Base-by-base conservation (phyloP, 2,329 filamentous ascomycete genomes). In the Exophiala mesophila region DNA sequence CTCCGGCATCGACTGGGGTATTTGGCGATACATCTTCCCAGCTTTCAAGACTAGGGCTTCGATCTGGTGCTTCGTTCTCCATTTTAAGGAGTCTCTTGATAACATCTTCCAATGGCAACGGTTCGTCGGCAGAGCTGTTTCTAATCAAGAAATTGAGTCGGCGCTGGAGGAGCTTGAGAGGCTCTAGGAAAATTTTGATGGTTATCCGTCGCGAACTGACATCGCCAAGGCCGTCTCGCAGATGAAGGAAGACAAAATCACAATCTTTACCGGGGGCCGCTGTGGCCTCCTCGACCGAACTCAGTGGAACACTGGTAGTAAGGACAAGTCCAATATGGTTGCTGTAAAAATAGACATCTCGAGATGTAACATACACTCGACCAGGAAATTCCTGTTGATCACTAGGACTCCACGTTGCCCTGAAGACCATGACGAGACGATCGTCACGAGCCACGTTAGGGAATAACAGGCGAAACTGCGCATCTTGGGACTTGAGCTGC, bases 301-400 rank as follows among this genome's bases (percentile, higher is more conserved):
- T 76, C 44, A 98, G 72, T 41, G 76, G 80, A 37, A 94, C 78
- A 12, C 78, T 78, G 37, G 88, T 90, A 1, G 90, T 85, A 24
- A 95, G 74, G 1, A 97, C 84, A 4, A 98, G 74, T 4, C 92
- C 92, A 61, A 96, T 81, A 59, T 96, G 86, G 58, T 97, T 85
- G 56, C 89, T 94, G 65, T 96, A 98, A 60, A 98, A 97, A 63
- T 94, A 97, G 61, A 98, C 81, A 52, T 89, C 85, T 49, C 83
- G 81, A 0, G 83, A 75, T 1, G 90, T 97, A 46, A 95, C 82
- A 61, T 94, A 98, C 17, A 94, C 81, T 39, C 92, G 80, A 1
- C 92, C 83, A 6, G 83, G 82, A 46, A 97, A 87, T 47, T 85
- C 82, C 63, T 85, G 82, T 54, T 81, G 76, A 40, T 85, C 81